Evolutionary conservation across 495 filamentous ascomycete species (phyloP).

Genomic region (Penicillium parvum): DNA sequence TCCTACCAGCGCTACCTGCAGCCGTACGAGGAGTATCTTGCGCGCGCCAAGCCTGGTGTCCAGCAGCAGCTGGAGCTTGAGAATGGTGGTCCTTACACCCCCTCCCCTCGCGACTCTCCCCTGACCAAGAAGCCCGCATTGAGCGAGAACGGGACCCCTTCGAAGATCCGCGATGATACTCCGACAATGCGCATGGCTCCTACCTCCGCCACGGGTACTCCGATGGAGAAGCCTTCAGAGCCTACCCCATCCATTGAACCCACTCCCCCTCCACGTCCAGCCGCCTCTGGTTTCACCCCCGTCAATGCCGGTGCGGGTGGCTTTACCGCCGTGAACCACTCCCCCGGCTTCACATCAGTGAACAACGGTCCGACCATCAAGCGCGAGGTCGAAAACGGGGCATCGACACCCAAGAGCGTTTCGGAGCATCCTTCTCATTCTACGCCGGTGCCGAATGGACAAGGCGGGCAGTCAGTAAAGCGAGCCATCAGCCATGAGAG

Average conservation of each 20-base stretch:
- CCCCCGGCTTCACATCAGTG: slow-evolving; percentile 52
- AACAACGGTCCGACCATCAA: slow-evolving; percentile 47
- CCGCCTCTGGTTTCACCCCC: slow-evolving; percentile 69
- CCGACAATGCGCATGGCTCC: slow-evolving; percentile 66
- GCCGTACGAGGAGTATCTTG: slow-evolving; percentile 94
- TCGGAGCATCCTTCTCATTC: slow-evolving; percentile 33
- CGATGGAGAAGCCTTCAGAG: slow-evolving; percentile 49
- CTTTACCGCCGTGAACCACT: slow-evolving; percentile 72
- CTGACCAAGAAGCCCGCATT: slow-evolving; percentile 61
- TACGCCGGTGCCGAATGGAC: slow-evolving; percentile 54
- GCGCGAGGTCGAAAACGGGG: slow-evolving; percentile 46
- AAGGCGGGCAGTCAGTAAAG: slow-evolving; percentile 61
- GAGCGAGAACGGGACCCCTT: slow-evolving; percentile 59
- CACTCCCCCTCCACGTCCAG: slow-evolving; percentile 41
- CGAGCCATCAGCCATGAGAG: slow-evolving; percentile 77
- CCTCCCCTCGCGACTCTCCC: slow-evolving; percentile 83
- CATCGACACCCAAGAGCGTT: slow-evolving; percentile 38
- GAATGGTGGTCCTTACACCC: slow-evolving; percentile 88
- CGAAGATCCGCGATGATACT: slow-evolving; percentile 60
- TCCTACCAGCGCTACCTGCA: slow-evolving; percentile 95
- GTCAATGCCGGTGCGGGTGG: slow-evolving; percentile 61
- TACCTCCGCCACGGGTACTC: slow-evolving; percentile 60
- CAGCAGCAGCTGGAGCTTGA: slow-evolving; percentile 92
- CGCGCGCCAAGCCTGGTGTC: slow-evolving; percentile 90
- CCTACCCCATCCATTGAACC: slow-evolving; percentile 45